These are phyloP conservation scores for Xylaria sp. DNA, from an alignment of 2,329 filamentous ascomycete species.

Conservation along the genomic window DNA sequence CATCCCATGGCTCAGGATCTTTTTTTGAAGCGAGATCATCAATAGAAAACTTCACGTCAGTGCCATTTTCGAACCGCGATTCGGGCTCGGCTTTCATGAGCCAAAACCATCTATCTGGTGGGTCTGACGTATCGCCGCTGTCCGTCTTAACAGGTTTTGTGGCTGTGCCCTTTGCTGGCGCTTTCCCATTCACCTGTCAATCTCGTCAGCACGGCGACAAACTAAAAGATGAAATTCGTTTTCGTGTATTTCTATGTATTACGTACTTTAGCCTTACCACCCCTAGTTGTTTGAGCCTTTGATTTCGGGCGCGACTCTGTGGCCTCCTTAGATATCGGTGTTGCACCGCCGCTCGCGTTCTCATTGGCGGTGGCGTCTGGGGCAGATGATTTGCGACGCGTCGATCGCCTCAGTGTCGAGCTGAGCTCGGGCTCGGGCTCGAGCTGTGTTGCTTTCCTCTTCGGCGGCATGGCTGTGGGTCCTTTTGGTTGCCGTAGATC, in stretches of 20 bases:
- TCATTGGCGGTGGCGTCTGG: constrained; percentile 14
- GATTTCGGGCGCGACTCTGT: constrained; percentile 8
- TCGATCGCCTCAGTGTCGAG: constrained; percentile 34
- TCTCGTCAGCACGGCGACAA: constrained; percentile 11
- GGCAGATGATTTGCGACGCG: constrained; percentile 35
- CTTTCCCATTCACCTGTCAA: constrained; percentile 16
- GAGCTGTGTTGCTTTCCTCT: constrained; percentile 34
- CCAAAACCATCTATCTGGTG: constrained; percentile 67
- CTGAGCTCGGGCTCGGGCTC: constrained; percentile 16
- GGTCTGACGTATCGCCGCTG: constrained; percentile 6
- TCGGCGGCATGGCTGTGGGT: constrained; percentile 34
- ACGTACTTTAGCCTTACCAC: constrained; percentile 28
- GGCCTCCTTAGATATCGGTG: not conserved
- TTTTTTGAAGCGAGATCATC: constrained; percentile 81
- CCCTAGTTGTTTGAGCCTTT: constrained; percentile 3
- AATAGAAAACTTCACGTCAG: constrained; percentile 93
- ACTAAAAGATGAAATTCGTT: not conserved
- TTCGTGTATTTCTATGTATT: not conserved
- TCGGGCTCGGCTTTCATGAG: constrained; percentile 91
- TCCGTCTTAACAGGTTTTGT: constrained; percentile 30
- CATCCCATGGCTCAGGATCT: constrained; percentile 91
- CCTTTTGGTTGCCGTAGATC: not conserved
- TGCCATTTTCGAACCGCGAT: constrained; percentile 83
- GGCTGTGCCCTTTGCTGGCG: constrained; percentile 11
- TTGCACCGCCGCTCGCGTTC: not conserved